Conservation (phyloP, 169 alveolate species). For the Sarcocystis neurona region DNA sequence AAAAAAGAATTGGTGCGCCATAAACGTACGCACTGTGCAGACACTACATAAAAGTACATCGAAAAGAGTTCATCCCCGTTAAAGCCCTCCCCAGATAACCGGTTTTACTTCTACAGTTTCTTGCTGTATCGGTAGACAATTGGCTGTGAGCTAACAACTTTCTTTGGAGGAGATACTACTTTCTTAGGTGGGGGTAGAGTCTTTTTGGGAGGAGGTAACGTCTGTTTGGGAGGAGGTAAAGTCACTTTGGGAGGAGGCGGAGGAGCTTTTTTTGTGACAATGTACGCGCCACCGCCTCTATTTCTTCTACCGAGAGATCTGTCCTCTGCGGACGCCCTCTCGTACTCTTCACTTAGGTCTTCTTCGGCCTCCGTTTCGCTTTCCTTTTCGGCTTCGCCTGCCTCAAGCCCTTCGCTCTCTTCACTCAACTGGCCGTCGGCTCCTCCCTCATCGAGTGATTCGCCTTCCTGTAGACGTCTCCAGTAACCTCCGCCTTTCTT, state of each 20-base stretch:
- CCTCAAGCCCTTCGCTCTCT: neutral
- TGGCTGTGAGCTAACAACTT: neutral
- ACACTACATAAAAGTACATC: no score
- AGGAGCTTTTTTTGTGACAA: neutral
- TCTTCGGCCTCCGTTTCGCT: neutral
- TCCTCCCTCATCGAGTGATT: neutral
- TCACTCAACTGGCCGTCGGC: neutral
- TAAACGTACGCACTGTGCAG: no score
- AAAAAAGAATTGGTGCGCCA: no score
- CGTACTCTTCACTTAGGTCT: neutral
- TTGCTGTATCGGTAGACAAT: no score
- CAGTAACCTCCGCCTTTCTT: slow-evolving; percentile 19
- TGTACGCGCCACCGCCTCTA: neutral
- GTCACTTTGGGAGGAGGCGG: neutral
- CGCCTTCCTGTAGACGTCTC: neutral
- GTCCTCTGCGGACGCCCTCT: slow-evolving; percentile 1
- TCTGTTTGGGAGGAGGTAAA: neutral
- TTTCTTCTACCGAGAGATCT: neutral
- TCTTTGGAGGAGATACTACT: neutral
- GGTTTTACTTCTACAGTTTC: no score
- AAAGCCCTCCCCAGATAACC: no score
- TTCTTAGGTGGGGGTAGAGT: neutral
- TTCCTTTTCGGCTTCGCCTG: neutral
- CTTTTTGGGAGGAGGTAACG: neutral
- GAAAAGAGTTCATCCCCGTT: no score